A percentile compares a stretch with the other conserved stretches of the same genome.
These are phyloP conservation scores for Rhynchospora pubera DNA, from an alignment of 176 grass and related monocot genomes.

Conservation along the genomic window DNA sequence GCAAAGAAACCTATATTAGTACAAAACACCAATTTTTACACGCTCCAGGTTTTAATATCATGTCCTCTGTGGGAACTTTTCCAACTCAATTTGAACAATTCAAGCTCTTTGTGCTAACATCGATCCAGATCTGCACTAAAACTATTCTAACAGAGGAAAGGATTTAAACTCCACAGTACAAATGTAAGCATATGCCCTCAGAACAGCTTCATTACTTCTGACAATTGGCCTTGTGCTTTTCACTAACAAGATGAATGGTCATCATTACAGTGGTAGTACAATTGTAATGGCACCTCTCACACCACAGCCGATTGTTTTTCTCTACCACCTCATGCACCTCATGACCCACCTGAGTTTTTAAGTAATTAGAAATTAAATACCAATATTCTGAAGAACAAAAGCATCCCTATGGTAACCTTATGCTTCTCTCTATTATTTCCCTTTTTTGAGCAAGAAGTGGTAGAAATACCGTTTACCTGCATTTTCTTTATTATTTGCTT, in stretches of 20 bases:
- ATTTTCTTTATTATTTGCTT: not conserved
- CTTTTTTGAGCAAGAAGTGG: not conserved
- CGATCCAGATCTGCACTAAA: too few relatives aligned
- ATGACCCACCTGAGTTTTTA: constrained; percentile 4
- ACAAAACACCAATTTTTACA: not conserved
- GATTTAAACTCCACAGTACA: too few relatives aligned
- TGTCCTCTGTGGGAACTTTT: too few relatives aligned
- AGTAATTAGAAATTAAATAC: not conserved
- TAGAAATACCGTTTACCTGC: not conserved
- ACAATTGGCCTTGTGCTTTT: constrained; percentile 8
- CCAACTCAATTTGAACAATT: too few relatives aligned
- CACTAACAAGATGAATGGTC: constrained; percentile 16
- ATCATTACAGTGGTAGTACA: constrained; percentile 11
- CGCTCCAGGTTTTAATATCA: not conserved
- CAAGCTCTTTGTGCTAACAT: too few relatives aligned
- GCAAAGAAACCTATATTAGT: not conserved
- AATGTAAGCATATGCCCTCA: not conserved
- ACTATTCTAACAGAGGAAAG: too few relatives aligned
- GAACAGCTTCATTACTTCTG: not conserved
- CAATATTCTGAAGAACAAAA: not conserved
- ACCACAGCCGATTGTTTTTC: constrained; percentile 12
- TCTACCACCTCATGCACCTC: constrained; percentile 12
- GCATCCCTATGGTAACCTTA: not conserved
- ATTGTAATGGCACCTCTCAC: not conserved
- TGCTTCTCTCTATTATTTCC: not conserved